Percentiles rank a stretch among this genome's conserved stretches.
Evolutionary conservation across 768 basidiomycete genomes (phyloP).

Genomic region (Dioszegia aurantiaca): DNA sequence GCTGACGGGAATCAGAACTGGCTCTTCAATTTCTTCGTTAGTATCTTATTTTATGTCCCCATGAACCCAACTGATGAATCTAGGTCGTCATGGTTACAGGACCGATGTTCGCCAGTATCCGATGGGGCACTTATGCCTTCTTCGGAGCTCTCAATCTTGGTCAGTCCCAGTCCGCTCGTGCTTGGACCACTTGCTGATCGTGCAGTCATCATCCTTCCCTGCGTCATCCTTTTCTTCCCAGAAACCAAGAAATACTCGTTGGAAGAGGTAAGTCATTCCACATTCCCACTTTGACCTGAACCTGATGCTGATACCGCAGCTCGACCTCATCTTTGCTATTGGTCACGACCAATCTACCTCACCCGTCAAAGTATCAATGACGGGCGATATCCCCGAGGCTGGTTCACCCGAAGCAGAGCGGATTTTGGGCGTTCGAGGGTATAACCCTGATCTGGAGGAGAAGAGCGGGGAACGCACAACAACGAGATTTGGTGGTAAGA

Average conservation of each 20-base stretch:
- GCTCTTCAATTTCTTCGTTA: slow-evolving; percentile 38
- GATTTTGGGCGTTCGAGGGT: slow-evolving; percentile 18
- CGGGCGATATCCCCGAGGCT: slow-evolving; percentile 29
- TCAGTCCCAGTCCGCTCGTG: no score
- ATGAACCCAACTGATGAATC: not conserved
- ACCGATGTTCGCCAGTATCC: slow-evolving; percentile 30
- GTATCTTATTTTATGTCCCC: no score
- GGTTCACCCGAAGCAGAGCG: slow-evolving; percentile 28
- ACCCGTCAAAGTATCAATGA: slow-evolving; percentile 24
- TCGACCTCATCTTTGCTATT: slow-evolving; percentile 37
- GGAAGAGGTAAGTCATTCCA: slow-evolving; percentile 21
- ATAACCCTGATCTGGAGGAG: no score
- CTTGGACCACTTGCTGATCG: no score
- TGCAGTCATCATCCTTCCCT: slow-evolving; percentile 26
- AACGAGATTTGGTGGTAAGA: not conserved
- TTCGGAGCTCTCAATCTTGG: slow-evolving; percentile 25
- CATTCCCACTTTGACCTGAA: not conserved
- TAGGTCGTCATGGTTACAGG: slow-evolving; percentile 26
- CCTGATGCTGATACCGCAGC: slow-evolving; percentile 11
- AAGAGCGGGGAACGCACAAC: not conserved
- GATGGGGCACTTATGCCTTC: slow-evolving; percentile 32
- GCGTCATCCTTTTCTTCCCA: slow-evolving; percentile 28
- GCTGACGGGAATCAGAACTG: slow-evolving; percentile 54
- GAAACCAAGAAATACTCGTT: slow-evolving; percentile 29
- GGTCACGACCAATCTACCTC: slow-evolving; percentile 23